These are phyloP conservation scores for Strigomonas culicis DNA, from an alignment of 208 protist genomes.

Conservation along the genomic window DNA sequence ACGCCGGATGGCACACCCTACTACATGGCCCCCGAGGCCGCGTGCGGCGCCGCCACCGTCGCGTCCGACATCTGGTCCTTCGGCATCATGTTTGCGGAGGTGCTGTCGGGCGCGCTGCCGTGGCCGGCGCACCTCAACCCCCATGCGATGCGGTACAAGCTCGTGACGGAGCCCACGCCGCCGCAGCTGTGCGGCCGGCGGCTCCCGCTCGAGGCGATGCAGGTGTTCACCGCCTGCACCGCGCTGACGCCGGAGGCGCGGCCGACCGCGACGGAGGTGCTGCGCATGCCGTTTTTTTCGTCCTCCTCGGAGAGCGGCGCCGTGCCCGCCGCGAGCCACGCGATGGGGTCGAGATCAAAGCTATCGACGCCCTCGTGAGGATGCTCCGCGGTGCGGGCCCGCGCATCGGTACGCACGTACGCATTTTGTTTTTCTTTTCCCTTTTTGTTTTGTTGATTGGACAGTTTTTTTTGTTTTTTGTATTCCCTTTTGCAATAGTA, in stretches of 20 bases:
- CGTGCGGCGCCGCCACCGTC: constrained; percentile 26
- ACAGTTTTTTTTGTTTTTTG: background rate
- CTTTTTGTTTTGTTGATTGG: background rate
- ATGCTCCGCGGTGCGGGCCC: background rate
- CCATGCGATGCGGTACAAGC: constrained; percentile 36
- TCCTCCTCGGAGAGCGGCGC: background rate
- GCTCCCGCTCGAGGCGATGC: constrained; percentile 28
- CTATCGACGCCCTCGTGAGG: background rate
- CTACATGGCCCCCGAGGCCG: constrained; percentile 75
- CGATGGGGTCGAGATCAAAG: background rate
- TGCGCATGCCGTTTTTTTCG: constrained; percentile 45
- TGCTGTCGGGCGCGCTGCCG: constrained; percentile 54
- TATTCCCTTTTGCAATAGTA: constrained; percentile 1
- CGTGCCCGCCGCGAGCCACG: no score
- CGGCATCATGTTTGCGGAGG: constrained; percentile 70
- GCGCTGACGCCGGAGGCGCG: constrained; percentile 28
- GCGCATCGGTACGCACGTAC: background rate
- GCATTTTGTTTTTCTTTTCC: background rate
- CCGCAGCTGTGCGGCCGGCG: constrained; percentile 19
- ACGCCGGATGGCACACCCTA: constrained; percentile 53
- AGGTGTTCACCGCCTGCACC: constrained; percentile 47
- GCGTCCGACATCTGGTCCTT: constrained; percentile 81
- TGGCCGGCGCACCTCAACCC: constrained; percentile 33
- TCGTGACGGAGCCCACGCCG: constrained; percentile 30
- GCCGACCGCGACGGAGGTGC: constrained; percentile 42